Evolutionary conservation across 208 protist genomes (phyloP).

Genomic region (Trypanosoma rangeli): DNA sequence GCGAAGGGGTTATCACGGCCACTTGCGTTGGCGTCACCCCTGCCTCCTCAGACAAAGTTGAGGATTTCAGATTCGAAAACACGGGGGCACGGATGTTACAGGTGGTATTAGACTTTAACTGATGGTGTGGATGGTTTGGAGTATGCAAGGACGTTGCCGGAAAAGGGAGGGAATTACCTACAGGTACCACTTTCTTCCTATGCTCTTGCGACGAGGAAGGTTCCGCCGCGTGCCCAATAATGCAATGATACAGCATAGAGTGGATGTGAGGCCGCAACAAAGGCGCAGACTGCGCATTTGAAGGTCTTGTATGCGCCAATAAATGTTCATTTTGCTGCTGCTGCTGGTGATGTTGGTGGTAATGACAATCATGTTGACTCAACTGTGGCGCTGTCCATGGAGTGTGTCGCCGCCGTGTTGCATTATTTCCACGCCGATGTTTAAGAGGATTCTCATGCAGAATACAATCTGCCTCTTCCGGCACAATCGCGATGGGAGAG

Average conservation of each 20-base stretch:
- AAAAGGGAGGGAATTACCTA: background rate
- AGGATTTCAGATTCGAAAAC: background rate
- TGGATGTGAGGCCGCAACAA: constrained; percentile 19
- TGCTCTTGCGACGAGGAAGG: background rate
- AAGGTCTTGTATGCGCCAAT: background rate
- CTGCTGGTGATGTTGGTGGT: constrained; percentile 27
- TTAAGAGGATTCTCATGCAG: constrained; percentile 5
- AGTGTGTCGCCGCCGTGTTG: background rate
- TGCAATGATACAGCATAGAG: constrained; percentile 16
- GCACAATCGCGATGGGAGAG: background rate
- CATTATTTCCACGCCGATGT: background rate
- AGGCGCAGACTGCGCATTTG: background rate
- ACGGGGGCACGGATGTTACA: background rate
- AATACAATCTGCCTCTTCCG: constrained; percentile 1
- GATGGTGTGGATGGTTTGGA: background rate
- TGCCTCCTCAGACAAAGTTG: background rate
- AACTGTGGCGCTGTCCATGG: background rate
- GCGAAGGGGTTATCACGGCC: constrained; percentile 6
- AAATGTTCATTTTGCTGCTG: constrained; percentile 1
- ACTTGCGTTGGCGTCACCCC: background rate
- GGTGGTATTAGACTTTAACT: background rate
- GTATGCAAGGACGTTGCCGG: background rate
- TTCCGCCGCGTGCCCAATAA: background rate
- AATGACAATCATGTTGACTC: constrained; percentile 14
- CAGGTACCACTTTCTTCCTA: background rate